These are phyloP conservation scores for Trifolium repens DNA, from an alignment of 306 rosid species.

Conservation along the genomic window DNA sequence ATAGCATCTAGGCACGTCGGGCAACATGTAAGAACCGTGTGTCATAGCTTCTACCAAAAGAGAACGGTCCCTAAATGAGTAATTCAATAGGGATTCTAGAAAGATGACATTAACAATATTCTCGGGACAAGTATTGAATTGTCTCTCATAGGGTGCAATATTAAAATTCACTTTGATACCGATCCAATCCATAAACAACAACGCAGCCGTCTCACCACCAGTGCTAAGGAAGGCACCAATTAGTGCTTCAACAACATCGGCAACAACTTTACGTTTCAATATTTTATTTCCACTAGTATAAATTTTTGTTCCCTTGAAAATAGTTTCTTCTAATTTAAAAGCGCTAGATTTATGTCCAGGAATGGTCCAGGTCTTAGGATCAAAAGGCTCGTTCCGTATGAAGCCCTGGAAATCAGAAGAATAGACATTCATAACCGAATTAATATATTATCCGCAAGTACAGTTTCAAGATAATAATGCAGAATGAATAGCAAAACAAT, in stretches of 20 bases:
- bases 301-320: conserved; percentile 33
- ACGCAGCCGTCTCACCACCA: conserved; percentile 75
- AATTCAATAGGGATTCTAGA: conserved; percentile 62
- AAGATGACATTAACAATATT: conserved; percentile 56
- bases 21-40: conserved; percentile 93
- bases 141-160: conserved; percentile 50
- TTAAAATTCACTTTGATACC: conserved; percentile 70
- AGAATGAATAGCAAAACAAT: background rate
- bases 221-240: conserved; percentile 83
- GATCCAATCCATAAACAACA: conserved; percentile 68
- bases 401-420: conserved; percentile 68
- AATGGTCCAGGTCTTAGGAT: conserved; percentile 68
- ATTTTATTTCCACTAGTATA: conserved; percentile 54
- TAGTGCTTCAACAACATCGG: conserved; percentile 93
- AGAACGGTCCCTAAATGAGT: conserved; percentile 65
- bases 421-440: background rate
- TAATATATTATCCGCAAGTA: conserved; percentile 19
- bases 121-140: conserved; percentile 45
- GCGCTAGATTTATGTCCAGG: conserved; percentile 57
- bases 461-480: background rate
- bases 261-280: conserved; percentile 59
- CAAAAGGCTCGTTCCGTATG: conserved; percentile 64
- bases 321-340: conserved; percentile 44
- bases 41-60: conserved; percentile 84
- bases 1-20: conserved; percentile 81